Conservation (phyloP, 2,329 filamentous ascomycete species). For the Alternaria atra region DNA sequence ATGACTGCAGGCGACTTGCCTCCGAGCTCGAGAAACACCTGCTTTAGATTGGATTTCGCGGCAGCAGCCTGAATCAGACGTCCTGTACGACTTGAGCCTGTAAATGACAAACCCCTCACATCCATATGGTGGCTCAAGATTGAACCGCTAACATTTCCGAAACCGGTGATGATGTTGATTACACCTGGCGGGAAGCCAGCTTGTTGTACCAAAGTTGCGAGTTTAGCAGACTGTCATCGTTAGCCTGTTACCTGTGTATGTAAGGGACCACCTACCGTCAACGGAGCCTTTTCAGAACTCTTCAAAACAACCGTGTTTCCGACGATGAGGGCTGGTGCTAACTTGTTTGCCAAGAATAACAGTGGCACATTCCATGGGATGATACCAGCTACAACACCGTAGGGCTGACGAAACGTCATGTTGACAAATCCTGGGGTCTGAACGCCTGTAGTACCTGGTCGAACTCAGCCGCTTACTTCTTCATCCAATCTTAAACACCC, state of each 20-base stretch:
- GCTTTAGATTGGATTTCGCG: conserved; percentile 83
- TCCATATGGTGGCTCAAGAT: conserved; percentile 77
- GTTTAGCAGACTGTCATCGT: conserved; percentile 77
- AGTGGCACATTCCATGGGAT: conserved; percentile 66
- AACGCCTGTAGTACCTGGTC: conserved; percentile 73
- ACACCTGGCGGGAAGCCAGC: conserved; percentile 84
- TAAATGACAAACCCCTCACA: conserved; percentile 85
- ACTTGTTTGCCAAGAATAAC: conserved; percentile 38
- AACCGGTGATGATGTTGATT: conserved; percentile 81
- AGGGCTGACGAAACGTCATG: conserved; percentile 77
- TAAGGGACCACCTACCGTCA: conserved; percentile 70
- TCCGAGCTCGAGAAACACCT: conserved; percentile 84
- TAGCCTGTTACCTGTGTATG: conserved; percentile 56
- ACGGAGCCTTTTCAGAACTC: conserved; percentile 60
- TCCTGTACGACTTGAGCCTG: conserved; percentile 84
- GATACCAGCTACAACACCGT: conserved; percentile 82
- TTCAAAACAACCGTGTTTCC: conserved; percentile 49
- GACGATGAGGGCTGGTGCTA: conserved; percentile 44
- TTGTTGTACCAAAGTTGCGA: conserved; percentile 78
- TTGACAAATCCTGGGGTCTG: conserved; percentile 58
- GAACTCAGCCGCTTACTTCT: background rate
- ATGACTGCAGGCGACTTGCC: conserved; percentile 88
- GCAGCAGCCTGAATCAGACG: conserved; percentile 79
- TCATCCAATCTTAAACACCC: background rate
- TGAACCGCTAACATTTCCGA: conserved; percentile 81